These are phyloP conservation scores for Carnegiea gigantea DNA, from an alignment of 179 eudicot species.

Conservation along the genomic window DNA sequence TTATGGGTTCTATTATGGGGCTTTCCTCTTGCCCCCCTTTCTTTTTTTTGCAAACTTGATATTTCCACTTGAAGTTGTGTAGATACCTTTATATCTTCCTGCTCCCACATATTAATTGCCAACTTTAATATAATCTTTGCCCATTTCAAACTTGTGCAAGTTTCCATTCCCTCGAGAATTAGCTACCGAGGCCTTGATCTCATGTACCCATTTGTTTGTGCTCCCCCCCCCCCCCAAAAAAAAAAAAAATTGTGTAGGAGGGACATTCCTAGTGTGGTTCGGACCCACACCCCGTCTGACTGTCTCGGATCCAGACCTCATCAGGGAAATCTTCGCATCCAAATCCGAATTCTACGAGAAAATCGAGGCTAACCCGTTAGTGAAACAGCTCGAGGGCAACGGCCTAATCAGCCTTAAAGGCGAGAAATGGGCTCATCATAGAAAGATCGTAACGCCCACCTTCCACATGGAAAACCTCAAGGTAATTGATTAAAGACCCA, in stretches of 20 bases:
- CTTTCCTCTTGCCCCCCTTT: slow-evolving; percentile 16
- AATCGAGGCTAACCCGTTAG: slow-evolving; percentile 63
- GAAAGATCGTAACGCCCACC: slow-evolving; percentile 78
- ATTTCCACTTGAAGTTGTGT: slow-evolving; percentile 35
- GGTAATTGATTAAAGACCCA: slow-evolving; percentile 28
- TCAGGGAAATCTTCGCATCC: slow-evolving; percentile 59
- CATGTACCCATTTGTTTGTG: not conserved
- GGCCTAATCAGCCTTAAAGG: slow-evolving; percentile 82
- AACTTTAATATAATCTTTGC: slow-evolving; percentile 6
- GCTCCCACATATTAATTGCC: slow-evolving; percentile 34
- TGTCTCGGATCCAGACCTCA: slow-evolving; percentile 68
- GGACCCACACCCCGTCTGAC: slow-evolving; percentile 79
- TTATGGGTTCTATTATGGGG: slow-evolving; percentile 16
- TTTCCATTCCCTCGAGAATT: not conserved
- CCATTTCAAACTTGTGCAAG: slow-evolving; percentile 13
- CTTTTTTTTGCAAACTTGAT: slow-evolving; percentile 38
- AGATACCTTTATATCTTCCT: slow-evolving; percentile 18
- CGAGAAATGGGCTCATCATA: slow-evolving; percentile 93
- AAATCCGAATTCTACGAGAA: slow-evolving; percentile 77
- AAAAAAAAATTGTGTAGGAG: slow-evolving; percentile 40
- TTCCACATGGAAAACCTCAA: slow-evolving; percentile 85
- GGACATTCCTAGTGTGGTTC: slow-evolving; percentile 84
- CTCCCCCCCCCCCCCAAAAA: too few species aligned
- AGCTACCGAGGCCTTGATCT: not conserved
- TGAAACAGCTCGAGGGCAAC: slow-evolving; percentile 74